These are phyloP conservation scores for Cruciata laevipes DNA, from an alignment of 257 asterid genomes.

Conservation along the genomic window DNA sequence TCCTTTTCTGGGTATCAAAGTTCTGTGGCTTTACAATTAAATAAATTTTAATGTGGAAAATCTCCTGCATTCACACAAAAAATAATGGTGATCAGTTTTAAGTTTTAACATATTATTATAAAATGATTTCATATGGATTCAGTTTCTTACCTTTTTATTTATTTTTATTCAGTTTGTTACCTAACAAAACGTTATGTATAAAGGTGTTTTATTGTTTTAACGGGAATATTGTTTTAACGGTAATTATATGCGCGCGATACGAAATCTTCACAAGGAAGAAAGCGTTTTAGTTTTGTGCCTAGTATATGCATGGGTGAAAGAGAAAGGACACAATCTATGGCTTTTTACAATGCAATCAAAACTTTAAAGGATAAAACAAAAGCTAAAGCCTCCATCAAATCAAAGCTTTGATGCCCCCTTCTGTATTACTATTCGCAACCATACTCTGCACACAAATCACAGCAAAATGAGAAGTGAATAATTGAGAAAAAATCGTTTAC, in stretches of 20 bases:
- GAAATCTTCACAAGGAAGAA: conserved; percentile 33
- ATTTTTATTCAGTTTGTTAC: too few species aligned
- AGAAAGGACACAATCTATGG: conserved; percentile 15
- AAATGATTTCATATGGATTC: too few species aligned
- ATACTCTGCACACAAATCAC: background rate
- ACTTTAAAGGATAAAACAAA: conserved; percentile 1
- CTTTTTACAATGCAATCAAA: conserved; percentile 22
- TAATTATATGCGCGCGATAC: too few species aligned
- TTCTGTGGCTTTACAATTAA: conserved; percentile 25
- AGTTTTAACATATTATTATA: too few species aligned
- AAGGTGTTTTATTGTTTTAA: too few species aligned
- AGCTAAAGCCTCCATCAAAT: conserved; percentile 16
- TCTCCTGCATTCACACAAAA: too few species aligned
- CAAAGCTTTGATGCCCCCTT: background rate
- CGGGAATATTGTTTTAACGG: conserved; percentile 20
- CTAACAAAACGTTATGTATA: too few species aligned
- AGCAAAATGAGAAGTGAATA: too few species aligned
- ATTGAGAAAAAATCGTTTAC: too few species aligned
- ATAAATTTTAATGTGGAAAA: conserved; percentile 23
- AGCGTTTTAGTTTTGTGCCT: conserved; percentile 7
- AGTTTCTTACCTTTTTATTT: too few species aligned
- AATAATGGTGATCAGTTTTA: too few species aligned
- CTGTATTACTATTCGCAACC: background rate
- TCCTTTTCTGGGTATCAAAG: conserved; percentile 33
- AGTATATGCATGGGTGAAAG: background rate